These are phyloP conservation scores for Colletotrichum sp. DNA, from an alignment of 2,329 filamentous ascomycete genomes.

Conservation along the genomic window DNA sequence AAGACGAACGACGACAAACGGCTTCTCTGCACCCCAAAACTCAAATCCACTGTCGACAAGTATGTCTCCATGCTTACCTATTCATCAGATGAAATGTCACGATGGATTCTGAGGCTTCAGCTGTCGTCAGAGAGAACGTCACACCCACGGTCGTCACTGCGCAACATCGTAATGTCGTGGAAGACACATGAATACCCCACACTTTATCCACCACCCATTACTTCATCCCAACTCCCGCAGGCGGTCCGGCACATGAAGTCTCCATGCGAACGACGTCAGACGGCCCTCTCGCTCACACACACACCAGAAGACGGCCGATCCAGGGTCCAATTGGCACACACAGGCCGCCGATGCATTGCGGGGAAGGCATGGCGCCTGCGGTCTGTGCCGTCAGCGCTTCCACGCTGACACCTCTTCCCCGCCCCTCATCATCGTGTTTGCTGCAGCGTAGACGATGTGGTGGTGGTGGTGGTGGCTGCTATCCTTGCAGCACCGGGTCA, in stretches of 20 bases:
- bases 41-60: not conserved
- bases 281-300: not conserved
- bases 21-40: not conserved
- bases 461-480: not conserved
- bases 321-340: not conserved
- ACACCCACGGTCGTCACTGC: not conserved
- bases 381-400: not conserved
- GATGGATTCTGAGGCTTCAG: not conserved
- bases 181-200: not conserved
- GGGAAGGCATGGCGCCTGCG: not conserved
- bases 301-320: not conserved
- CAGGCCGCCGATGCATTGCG: not conserved
- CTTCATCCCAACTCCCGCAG: not conserved
- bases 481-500: not conserved
- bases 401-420: not conserved
- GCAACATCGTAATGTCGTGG: not conserved
- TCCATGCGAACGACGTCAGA: conserved; percentile 14
- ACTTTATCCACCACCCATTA: not conserved
- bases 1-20: not conserved
- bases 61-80: not conserved
- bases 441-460: not conserved
- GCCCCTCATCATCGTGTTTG: not conserved
- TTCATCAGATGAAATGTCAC: not conserved
- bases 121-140: not conserved
- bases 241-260: not conserved